Evolutionary conservation across 108 stramenopile genomes (phyloP).

Genomic region (Ochromonas danica): DNA sequence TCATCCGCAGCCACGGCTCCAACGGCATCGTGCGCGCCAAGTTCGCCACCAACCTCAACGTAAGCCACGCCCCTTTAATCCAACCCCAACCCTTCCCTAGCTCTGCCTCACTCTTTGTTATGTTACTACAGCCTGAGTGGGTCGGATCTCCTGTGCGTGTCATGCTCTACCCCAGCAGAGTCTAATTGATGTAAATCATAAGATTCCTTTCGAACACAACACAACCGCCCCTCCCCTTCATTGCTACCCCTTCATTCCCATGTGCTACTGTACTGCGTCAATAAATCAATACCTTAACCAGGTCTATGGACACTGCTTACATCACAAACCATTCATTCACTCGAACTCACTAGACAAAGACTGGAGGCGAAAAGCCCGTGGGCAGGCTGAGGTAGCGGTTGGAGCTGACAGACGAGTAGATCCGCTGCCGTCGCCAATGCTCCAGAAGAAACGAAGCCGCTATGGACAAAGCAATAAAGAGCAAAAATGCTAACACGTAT

Average conservation of each 20-base stretch:
- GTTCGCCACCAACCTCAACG: slow-evolving; percentile 88
- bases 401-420: neutral
- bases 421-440: neutral
- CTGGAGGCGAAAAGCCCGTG: neutral
- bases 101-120: neutral
- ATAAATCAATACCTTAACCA: neutral
- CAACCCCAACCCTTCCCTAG: neutral
- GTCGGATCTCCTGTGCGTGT: slow-evolving; percentile 59
- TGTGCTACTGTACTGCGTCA: neutral
- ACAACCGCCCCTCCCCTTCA: too few relatives aligned
- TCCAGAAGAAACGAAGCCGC: neutral
- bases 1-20: slow-evolving; percentile 89
- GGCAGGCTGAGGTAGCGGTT: neutral
- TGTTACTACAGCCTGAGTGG: slow-evolving; percentile 45
- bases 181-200: slow-evolving; percentile 52
- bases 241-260: slow-evolving; percentile 6
- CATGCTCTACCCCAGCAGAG: slow-evolving; percentile 61
- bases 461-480: neutral
- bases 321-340: too few relatives aligned
- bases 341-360: too few relatives aligned
- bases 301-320: too few relatives aligned
- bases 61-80: slow-evolving; percentile 6
- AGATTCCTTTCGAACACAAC: too few relatives aligned
- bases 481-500: neutral
- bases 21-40: slow-evolving; percentile 97